A percentile compares a stretch with the other conserved stretches of the same genome.
phyloP scores from a whole-genome alignment of 805 yeast species.

The Myxozyma nipponensis region DNA sequence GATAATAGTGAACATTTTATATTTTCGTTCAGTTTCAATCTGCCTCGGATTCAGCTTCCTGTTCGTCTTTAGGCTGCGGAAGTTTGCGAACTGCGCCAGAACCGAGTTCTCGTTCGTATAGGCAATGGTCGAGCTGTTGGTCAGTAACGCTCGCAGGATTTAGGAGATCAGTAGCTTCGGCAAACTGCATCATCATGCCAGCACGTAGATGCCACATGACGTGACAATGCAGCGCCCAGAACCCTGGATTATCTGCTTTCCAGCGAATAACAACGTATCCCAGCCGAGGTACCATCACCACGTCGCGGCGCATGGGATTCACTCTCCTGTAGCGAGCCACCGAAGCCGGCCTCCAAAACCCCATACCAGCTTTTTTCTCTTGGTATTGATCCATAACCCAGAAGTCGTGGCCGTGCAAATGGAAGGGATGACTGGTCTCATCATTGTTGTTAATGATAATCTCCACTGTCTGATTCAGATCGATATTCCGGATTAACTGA shows the following conservation, averaged over 20 bases:
- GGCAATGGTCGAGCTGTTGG: slow-evolving; percentile 14
- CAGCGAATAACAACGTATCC: slow-evolving; percentile 84
- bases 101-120: slow-evolving; percentile 34
- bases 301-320: slow-evolving; percentile 79
- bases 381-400: slow-evolving; percentile 55
- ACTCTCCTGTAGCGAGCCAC: slow-evolving; percentile 47
- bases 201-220: slow-evolving; percentile 97
- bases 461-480: slow-evolving; percentile 44
- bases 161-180: slow-evolving; percentile 36
- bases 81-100: slow-evolving; percentile 23
- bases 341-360: slow-evolving; percentile 9
- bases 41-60: background rate
- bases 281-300: slow-evolving; percentile 70
- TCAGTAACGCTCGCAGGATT: slow-evolving; percentile 34
- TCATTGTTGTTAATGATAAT: slow-evolving; percentile 75
- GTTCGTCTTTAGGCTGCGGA: background rate
- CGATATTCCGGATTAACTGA: slow-evolving; percentile 55
- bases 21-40: background rate
- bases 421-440: slow-evolving; percentile 76
- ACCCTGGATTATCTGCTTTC: slow-evolving; percentile 53
- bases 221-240: slow-evolving; percentile 98
- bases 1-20: too few relatives aligned
- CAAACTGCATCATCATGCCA: slow-evolving; percentile 77
- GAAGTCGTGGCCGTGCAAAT: slow-evolving; percentile 70
- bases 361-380: slow-evolving; percentile 5